These are phyloP conservation scores for Gillenia trifoliata DNA, from an alignment of 306 rosid genomes.

Conservation along the genomic window DNA sequence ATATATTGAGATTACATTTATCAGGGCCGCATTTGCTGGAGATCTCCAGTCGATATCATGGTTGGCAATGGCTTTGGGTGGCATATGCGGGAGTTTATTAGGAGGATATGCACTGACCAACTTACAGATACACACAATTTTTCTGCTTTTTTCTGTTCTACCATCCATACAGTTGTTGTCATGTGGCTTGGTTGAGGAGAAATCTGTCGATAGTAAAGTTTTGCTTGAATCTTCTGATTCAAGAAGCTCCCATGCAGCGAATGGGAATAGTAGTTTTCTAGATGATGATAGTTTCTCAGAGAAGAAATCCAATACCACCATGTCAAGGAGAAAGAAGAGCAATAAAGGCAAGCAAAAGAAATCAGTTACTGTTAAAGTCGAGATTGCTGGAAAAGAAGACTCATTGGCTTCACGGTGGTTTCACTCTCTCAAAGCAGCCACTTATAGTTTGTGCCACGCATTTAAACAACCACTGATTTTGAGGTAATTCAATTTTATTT, in stretches of 20 bases:
- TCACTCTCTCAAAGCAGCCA: conserved; percentile 56
- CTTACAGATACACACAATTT: conserved; percentile 49
- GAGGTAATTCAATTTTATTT: conserved; percentile 41
- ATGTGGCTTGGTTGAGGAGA: conserved; percentile 65
- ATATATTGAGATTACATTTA: conserved; percentile 11
- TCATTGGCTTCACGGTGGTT: conserved; percentile 45
- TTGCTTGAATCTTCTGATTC: conserved; percentile 25
- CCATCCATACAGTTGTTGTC: conserved; percentile 75
- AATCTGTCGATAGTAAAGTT: conserved; percentile 31
- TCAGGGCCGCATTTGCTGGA: conserved; percentile 74
- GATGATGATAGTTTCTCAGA: conserved; percentile 34
- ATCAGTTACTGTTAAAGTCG: conserved; percentile 28
- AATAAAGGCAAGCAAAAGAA: conserved; percentile 27
- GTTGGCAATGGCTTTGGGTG: conserved; percentile 86
- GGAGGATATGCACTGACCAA: conserved; percentile 78
- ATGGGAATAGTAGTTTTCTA: conserved; percentile 23
- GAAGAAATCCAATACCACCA: conserved; percentile 29
- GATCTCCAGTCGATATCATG: conserved; percentile 81
- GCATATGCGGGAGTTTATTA: conserved; percentile 72
- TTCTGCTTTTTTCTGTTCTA: conserved; percentile 63
- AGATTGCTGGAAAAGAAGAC: conserved; percentile 26
- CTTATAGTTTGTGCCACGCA: conserved; percentile 48
- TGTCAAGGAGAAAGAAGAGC: conserved; percentile 57
- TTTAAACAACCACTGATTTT: conserved; percentile 71
- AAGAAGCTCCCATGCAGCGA: conserved; percentile 19